These are phyloP conservation scores for Leishmania gerbilli DNA, from an alignment of 208 protist genomes.

Conservation along the genomic window DNA sequence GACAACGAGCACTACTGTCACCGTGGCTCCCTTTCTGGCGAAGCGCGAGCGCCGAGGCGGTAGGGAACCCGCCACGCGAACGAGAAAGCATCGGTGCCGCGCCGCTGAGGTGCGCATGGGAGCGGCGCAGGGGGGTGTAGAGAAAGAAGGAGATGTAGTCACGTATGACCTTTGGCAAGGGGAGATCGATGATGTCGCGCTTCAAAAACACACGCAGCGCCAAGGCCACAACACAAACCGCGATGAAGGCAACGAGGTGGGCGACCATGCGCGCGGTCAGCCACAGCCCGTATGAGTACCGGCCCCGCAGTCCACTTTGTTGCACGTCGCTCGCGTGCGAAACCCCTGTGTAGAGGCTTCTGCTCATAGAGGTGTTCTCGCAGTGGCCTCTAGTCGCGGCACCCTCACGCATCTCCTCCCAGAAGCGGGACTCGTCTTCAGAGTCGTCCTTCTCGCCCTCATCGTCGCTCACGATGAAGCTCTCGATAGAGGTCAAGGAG, in stretches of 20 bases:
- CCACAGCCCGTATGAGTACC: constrained; percentile 35
- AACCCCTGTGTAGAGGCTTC: constrained; percentile 13
- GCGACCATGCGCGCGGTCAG: constrained; percentile 38
- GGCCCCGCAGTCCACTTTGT: neutral
- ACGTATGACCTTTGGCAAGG: constrained; percentile 41
- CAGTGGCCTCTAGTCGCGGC: neutral
- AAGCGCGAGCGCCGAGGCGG: neutral
- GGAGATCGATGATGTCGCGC: constrained; percentile 48
- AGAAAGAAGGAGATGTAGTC: constrained; percentile 45
- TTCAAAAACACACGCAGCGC: constrained; percentile 49
- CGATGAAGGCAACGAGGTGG: constrained; percentile 50
- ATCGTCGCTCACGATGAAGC: constrained; percentile 13
- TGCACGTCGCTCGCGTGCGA: neutral
- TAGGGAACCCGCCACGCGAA: neutral
- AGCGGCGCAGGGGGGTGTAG: constrained; percentile 25
- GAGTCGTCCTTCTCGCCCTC: neutral
- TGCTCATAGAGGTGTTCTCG: neutral
- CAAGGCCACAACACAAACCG: constrained; percentile 36
- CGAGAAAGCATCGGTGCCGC: neutral
- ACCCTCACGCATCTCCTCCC: constrained; percentile 4
- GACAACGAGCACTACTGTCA: neutral
- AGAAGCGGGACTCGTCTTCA: neutral
- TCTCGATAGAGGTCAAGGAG: constrained; percentile 30
- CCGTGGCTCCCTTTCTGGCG: neutral
- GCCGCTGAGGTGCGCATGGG: constrained; percentile 5